Conservation (phyloP, 805 yeast species). For the Blastobotrys parvus region DNA sequence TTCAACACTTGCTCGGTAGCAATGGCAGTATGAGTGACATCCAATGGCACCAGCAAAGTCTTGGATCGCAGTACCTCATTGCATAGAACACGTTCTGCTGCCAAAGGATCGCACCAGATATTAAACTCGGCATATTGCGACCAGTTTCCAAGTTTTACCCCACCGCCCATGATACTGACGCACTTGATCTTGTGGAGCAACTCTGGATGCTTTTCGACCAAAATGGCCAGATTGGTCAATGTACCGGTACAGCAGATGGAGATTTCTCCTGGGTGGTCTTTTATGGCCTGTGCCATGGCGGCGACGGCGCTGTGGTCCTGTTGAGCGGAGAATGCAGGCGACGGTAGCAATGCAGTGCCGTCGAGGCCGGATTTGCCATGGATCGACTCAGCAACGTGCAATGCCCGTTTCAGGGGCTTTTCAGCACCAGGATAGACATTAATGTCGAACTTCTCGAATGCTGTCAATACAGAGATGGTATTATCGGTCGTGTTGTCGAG, state of each 20-base stretch:
- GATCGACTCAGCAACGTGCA: constrained; percentile 49
- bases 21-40: constrained; percentile 59
- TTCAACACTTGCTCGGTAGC: constrained; percentile 38
- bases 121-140: constrained; percentile 65
- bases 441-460: constrained; percentile 38
- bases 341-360: constrained; percentile 57
- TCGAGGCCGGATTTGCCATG: constrained; percentile 75
- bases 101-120: constrained; percentile 64
- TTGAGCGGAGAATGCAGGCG: constrained; percentile 30
- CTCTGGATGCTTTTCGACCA: constrained; percentile 50
- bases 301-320: constrained; percentile 32
- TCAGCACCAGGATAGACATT: constrained; percentile 63
- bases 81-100: constrained; percentile 51
- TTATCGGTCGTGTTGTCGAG: constrained; percentile 59
- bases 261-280: constrained; percentile 38
- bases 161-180: constrained; percentile 75
- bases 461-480: constrained; percentile 58
- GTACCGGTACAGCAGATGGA: constrained; percentile 71
- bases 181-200: constrained; percentile 39
- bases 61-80: constrained; percentile 41
- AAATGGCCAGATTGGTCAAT: constrained; percentile 57
- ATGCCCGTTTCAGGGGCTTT: constrained; percentile 44
- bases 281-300: constrained; percentile 38
- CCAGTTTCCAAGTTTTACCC: constrained; percentile 38
- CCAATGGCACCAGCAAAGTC: constrained; percentile 53